Percentiles rank a stretch among this genome's conserved stretches.
These are phyloP conservation scores for Fusarium domesticum DNA, from an alignment of 2,329 filamentous ascomycete genomes.

Conservation along the genomic window DNA sequence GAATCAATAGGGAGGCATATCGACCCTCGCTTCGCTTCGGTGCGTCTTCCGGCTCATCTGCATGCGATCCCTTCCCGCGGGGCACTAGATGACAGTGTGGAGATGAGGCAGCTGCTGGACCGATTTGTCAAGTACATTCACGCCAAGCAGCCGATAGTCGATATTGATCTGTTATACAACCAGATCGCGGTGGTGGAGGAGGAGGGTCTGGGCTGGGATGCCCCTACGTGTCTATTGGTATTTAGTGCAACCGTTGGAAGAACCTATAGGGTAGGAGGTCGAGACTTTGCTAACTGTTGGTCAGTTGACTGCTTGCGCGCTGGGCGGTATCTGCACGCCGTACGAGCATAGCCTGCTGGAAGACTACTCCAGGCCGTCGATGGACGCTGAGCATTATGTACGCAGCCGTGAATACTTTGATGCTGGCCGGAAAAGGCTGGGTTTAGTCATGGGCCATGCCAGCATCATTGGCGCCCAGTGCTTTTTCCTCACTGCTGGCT, in stretches of 20 bases:
- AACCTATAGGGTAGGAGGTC: neutral
- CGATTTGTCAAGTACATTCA: conserved; percentile 1
- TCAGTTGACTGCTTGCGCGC: neutral
- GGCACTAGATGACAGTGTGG: neutral
- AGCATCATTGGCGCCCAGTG: conserved; percentile 1
- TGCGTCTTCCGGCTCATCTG: neutral
- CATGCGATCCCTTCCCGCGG: neutral
- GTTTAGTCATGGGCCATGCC: conserved; percentile 1
- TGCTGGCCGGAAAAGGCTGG: neutral
- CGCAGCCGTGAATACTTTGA: conserved; percentile 2
- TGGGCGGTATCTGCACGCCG: conserved; percentile 1
- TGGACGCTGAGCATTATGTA: neutral
- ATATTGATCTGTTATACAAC: neutral
- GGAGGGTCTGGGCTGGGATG: conserved; percentile 2
- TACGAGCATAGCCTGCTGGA: conserved; percentile 1
- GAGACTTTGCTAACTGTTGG: neutral
- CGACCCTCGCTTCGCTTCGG: neutral
- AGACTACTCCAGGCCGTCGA: conserved; percentile 2
- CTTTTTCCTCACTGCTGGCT: conserved; percentile 1
- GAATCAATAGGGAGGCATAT: neutral
- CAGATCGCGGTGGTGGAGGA: conserved; percentile 1
- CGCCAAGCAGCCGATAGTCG: conserved; percentile 1
- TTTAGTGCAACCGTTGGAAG: neutral
- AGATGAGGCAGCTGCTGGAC: neutral
- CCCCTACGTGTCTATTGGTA: neutral